A percentile compares a stretch with the other conserved stretches of the same genome.
These are phyloP conservation scores for Jimgerdemannia lactiflua DNA, from an alignment of 192 early-diverging fungal species.

Conservation along the genomic window DNA sequence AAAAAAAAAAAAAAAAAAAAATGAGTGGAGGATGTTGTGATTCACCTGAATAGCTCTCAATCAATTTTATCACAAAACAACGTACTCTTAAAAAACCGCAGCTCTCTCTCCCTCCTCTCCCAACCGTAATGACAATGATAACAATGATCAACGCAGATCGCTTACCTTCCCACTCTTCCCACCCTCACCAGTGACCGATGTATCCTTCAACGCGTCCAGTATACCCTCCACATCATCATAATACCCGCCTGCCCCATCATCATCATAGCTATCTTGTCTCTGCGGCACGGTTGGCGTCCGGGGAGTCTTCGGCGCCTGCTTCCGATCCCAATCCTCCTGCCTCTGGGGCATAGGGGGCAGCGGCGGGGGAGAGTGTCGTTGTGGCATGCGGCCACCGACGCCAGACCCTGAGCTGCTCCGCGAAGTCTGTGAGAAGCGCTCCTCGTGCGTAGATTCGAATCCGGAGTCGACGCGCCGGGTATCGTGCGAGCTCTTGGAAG, in stretches of 20 bases:
- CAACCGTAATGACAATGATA: no score
- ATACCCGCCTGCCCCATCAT: neutral
- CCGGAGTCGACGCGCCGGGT: constrained; percentile 32
- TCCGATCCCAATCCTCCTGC: neutral
- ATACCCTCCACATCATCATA: neutral
- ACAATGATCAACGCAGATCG: neutral
- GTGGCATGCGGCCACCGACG: neutral
- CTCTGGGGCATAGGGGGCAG: neutral
- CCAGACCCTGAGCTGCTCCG: constrained; percentile 4
- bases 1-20: neutral
- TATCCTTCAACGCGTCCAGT: neutral
- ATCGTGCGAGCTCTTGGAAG: constrained; percentile 7
- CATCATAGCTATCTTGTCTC: neutral
- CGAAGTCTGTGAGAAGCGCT: constrained; percentile 19
- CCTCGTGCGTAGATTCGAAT: constrained; percentile 31
- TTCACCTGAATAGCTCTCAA: neutral
- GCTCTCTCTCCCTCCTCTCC: no score
- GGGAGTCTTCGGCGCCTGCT: neutral
- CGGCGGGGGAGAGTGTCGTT: neutral
- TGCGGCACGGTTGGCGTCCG: neutral
- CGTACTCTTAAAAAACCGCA: no score
- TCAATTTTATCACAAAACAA: no score
- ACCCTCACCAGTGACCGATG: neutral
- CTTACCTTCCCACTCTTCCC: neutral
- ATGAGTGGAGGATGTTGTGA: neutral